These are phyloP conservation scores for Mentha longifolia DNA, from an alignment of 257 asterid genomes.

Conservation along the genomic window DNA sequence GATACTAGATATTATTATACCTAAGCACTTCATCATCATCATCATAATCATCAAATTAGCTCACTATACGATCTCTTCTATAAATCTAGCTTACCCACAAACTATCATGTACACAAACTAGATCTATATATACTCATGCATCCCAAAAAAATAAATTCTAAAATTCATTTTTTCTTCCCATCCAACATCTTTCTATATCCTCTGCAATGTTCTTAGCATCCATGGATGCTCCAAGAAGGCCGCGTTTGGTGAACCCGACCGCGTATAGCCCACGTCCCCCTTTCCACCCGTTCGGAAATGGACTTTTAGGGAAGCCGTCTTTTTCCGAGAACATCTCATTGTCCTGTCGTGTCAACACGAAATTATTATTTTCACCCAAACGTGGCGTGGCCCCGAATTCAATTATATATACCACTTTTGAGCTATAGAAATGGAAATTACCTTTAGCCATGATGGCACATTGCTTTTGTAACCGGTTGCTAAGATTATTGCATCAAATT, in stretches of 20 bases:
- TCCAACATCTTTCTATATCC: conserved; percentile 56
- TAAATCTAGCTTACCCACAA: background rate
- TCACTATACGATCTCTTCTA: background rate
- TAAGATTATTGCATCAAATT: conserved; percentile 60
- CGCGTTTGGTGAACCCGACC: conserved; percentile 93
- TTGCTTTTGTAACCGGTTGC: conserved; percentile 85
- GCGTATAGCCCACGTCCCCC: conserved; percentile 84
- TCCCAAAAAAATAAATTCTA: background rate
- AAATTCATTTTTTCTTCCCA: conserved; percentile 30
- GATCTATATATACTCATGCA: background rate
- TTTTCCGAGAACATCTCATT: conserved; percentile 67
- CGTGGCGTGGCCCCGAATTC: background rate
- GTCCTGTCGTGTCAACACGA: conserved; percentile 46
- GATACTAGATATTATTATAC: background rate
- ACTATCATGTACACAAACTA: no score
- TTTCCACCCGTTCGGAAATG: conserved; percentile 95
- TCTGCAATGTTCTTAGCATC: conserved; percentile 84
- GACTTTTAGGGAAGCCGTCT: conserved; percentile 77
- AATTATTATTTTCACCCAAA: conserved; percentile 7
- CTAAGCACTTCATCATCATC: background rate
- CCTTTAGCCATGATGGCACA: conserved; percentile 75
- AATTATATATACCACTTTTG: background rate
- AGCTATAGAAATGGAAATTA: background rate
- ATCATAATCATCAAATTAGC: background rate
- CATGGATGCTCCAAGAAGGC: conserved; percentile 83